Evolutionary conservation across 768 basidiomycete species (phyloP).

Genomic region (Kwoniella mangroviensis): DNA sequence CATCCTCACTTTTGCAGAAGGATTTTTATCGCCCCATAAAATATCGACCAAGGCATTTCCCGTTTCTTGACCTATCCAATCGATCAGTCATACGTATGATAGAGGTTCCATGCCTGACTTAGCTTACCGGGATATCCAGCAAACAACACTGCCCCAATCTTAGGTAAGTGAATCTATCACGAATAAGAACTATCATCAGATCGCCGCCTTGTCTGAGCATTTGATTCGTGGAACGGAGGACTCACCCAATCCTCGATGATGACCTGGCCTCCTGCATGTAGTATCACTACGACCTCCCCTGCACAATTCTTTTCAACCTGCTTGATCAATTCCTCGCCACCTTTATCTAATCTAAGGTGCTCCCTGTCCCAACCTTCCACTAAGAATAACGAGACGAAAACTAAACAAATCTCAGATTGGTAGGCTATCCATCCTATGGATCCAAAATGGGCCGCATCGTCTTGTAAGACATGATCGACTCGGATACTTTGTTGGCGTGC

Average conservation of each 20-base stretch:
- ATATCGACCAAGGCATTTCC: constrained; percentile 56
- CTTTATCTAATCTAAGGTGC: constrained; percentile 42
- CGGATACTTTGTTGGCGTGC: constrained; percentile 38
- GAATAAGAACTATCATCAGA: not conserved
- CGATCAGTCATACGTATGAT: constrained; percentile 1
- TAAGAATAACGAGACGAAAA: constrained; percentile 54
- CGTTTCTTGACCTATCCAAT: constrained; percentile 44
- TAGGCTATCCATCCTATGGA: constrained; percentile 43
- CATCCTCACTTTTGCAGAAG: constrained; percentile 46
- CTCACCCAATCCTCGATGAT: constrained; percentile 52
- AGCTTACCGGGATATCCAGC: constrained; percentile 50
- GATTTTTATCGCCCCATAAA: constrained; percentile 53
- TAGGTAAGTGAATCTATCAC: constrained; percentile 52
- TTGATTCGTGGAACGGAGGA: not conserved
- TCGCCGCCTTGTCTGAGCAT: not conserved
- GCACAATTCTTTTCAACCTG: constrained; percentile 42
- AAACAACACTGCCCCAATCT: constrained; percentile 54
- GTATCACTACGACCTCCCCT: constrained; percentile 47
- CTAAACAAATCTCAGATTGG: constrained; percentile 53
- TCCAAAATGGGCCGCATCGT: constrained; percentile 40
- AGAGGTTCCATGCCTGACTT: not conserved
- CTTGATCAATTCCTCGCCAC: constrained; percentile 48
- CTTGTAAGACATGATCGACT: constrained; percentile 50
- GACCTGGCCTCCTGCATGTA: constrained; percentile 49
- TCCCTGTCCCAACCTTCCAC: constrained; percentile 55